phyloP scores from a whole-genome alignment of 176 grass and related monocot genomes.

The Oryza australiensis region DNA sequence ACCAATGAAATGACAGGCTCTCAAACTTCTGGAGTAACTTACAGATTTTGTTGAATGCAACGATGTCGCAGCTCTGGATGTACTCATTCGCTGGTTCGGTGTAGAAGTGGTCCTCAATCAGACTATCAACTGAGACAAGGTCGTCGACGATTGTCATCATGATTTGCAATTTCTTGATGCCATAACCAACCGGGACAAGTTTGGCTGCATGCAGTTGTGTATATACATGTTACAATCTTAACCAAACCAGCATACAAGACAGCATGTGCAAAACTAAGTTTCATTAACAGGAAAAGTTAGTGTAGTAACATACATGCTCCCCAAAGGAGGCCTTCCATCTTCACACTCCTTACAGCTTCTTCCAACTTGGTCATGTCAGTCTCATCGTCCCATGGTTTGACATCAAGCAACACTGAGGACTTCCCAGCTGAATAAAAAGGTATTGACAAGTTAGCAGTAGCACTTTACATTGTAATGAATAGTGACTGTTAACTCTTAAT shows the following conservation, averaged over 20 bases:
- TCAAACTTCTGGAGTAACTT: constrained; percentile 8
- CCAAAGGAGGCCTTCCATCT: constrained; percentile 94
- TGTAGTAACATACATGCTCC: constrained; percentile 81
- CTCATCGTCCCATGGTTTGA: constrained; percentile 91
- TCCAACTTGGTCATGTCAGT: constrained; percentile 98
- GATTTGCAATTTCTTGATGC: constrained; percentile 97
- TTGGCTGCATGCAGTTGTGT: constrained; percentile 55
- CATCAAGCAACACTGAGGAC: constrained; percentile 88
- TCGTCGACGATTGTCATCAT: constrained; percentile 99
- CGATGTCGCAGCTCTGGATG: constrained; percentile 98
- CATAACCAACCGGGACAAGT: constrained; percentile 88
- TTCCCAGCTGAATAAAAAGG: constrained; percentile 56
- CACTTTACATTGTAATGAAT: neutral
- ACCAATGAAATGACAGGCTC: neutral
- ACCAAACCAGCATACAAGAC: neutral
- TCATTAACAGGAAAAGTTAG: neutral
- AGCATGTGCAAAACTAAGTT: neutral
- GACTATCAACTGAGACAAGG: constrained; percentile 78
- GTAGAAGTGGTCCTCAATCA: constrained; percentile 64
- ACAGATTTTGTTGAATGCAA: constrained; percentile 99
- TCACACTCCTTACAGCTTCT: constrained; percentile 67
- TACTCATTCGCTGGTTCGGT: constrained; percentile 65
- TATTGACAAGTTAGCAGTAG: constrained; percentile 2
- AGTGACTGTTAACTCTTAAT: neutral
- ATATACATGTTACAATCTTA: neutral